These are phyloP conservation scores for Cardamine occulta DNA, from an alignment of 345 rosid species.

Conservation along the genomic window DNA sequence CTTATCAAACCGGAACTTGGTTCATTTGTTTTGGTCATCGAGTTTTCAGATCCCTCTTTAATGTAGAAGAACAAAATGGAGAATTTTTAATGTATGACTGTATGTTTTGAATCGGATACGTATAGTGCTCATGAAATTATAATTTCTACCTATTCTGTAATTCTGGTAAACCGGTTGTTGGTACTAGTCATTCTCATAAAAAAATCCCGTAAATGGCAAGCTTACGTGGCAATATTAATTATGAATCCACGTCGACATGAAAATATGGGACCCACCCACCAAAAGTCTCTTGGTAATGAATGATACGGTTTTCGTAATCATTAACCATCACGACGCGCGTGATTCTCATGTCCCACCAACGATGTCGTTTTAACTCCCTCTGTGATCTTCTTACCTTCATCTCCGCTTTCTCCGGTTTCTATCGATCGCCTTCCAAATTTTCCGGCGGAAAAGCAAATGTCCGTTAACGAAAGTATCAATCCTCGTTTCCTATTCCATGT, in stretches of 20 bases:
- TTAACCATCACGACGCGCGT: constrained; percentile 36
- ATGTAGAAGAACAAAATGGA: constrained; percentile 28
- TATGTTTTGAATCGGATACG: constrained; percentile 22
- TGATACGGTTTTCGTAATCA: constrained; percentile 30
- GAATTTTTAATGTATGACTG: neutral
- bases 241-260: constrained; percentile 4
- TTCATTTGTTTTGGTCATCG: neutral
- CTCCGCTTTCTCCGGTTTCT: constrained; percentile 14
- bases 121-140: neutral
- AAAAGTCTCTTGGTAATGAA: constrained; percentile 10
- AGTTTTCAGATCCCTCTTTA: neutral
- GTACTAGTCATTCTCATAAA: neutral
- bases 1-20: neutral
- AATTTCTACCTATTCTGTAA: neutral
- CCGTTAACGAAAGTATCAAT: constrained; percentile 47
- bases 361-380: constrained; percentile 10
- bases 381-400: neutral
- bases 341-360: constrained; percentile 18
- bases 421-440: neutral
- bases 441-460: constrained; percentile 30
- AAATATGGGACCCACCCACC: constrained; percentile 22
- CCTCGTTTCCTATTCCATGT: constrained; percentile 56
- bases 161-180: neutral
- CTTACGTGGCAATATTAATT: constrained; percentile 19
- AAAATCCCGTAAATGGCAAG: neutral